phyloP scores from a whole-genome alignment of 495 filamentous ascomycete genomes.

The Lophium mytilinum region DNA sequence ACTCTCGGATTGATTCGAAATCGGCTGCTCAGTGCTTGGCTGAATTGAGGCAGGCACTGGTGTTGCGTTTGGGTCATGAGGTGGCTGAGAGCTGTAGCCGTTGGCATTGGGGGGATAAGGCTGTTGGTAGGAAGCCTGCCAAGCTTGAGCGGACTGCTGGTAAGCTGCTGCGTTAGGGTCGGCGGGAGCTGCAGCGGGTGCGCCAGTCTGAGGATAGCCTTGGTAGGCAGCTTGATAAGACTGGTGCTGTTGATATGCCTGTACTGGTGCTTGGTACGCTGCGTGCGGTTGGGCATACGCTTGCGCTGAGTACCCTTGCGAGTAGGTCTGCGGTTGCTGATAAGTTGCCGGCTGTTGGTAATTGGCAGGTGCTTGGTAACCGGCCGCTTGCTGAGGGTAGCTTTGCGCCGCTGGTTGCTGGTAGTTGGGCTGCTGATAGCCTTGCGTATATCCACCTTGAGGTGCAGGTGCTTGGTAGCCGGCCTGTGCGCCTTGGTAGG shows the following conservation, averaged over 20 bases:
- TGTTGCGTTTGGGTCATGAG: constrained; percentile 14
- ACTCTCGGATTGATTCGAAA: neutral
- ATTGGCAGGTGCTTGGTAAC: constrained; percentile 7
- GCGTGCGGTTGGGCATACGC: no score
- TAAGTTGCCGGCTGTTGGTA: constrained; percentile 12
- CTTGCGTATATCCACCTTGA: constrained; percentile 5
- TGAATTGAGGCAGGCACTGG: constrained; percentile 14
- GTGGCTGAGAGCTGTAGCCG: neutral
- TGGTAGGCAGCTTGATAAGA: constrained; percentile 7
- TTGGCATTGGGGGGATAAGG: neutral
- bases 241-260: constrained; percentile 18
- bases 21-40: neutral
- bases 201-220: constrained; percentile 15
- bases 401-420: constrained; percentile 9
- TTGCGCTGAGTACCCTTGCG: neutral
- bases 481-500: constrained; percentile 11
- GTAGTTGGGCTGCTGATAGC: constrained; percentile 10
- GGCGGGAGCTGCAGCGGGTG: constrained; percentile 1
- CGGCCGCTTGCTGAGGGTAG: constrained; percentile 1
- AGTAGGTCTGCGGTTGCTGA: constrained; percentile 12
- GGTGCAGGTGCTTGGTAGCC: neutral
- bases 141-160: constrained; percentile 9
- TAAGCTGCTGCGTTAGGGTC: constrained; percentile 8
- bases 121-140: constrained; percentile 7
- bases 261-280: constrained; percentile 2